Conservation (phyloP, 805 yeast genomes). For the Debaryomyces castellii region DNA sequence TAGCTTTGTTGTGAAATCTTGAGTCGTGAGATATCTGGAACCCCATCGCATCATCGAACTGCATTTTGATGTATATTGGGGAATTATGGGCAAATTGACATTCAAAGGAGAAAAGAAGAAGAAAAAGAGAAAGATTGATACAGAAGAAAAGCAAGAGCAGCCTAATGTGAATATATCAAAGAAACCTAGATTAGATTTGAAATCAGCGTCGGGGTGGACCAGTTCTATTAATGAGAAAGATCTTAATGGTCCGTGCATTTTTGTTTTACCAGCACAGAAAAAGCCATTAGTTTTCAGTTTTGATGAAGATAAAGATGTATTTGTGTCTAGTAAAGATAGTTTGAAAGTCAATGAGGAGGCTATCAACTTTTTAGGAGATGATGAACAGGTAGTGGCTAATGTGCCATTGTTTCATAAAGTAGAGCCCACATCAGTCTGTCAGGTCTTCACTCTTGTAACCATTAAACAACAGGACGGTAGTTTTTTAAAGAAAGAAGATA, state of each 20-base stretch:
- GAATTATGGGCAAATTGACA: conserved; percentile 11
- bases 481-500: neutral
- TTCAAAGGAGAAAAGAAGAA: conserved; percentile 12
- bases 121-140: neutral
- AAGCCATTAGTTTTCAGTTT: neutral
- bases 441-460: neutral
- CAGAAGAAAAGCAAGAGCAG: neutral
- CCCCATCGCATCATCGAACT: neutral
- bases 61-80: neutral
- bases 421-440: conserved; percentile 3
- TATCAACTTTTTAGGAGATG: neutral
- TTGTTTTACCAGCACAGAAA: neutral
- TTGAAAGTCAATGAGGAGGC: neutral
- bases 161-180: neutral
- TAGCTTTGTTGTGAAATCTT: neutral
- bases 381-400: neutral
- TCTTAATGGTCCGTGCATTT: conserved; percentile 11
- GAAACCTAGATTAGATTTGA: neutral
- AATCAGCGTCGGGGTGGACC: conserved; percentile 7
- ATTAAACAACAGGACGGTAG: neutral
- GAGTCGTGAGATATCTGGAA: neutral
- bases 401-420: neutral
- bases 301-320: neutral
- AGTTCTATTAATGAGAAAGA: conserved; percentile 6
- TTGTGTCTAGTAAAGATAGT: neutral